Conservation (phyloP, 345 rosid genomes). For the Combretum micranthum region DNA sequence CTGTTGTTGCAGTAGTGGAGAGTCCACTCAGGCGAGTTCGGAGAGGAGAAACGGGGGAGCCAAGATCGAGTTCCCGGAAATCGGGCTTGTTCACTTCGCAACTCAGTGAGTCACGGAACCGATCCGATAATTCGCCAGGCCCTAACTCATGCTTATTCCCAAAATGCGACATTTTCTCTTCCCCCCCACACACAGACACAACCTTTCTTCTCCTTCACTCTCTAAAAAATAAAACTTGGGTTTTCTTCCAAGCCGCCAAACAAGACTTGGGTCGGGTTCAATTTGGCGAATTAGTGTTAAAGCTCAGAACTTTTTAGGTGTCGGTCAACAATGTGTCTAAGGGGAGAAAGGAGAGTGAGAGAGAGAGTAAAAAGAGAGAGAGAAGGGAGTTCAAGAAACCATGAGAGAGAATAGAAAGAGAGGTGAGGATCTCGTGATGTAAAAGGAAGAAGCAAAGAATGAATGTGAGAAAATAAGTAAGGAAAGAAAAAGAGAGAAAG, state of each 20-base stretch:
- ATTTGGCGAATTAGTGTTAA: too few species aligned
- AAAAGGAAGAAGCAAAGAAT: constrained; percentile 16
- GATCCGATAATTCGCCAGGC: constrained; percentile 32
- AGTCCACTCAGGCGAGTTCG: constrained; percentile 37
- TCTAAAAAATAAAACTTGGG: not conserved
- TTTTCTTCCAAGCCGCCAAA: not conserved
- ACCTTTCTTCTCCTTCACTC: constrained; percentile 2
- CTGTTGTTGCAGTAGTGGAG: constrained; percentile 9
- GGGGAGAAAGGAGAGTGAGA: constrained; percentile 8
- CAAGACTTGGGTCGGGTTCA: too few species aligned
- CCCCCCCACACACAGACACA: too few species aligned
- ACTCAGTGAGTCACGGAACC: constrained; percentile 41
- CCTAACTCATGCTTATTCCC: constrained; percentile 35
- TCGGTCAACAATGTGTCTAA: constrained; percentile 31
- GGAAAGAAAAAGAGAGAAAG: constrained; percentile 2
- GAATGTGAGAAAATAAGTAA: constrained; percentile 8
- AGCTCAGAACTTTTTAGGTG: too few species aligned
- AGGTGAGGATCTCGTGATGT: constrained; percentile 20
- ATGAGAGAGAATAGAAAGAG: not conserved
- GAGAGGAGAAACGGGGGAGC: constrained; percentile 89
- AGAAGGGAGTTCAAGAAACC: too few species aligned
- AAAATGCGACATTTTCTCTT: constrained; percentile 53
- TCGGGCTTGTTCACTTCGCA: constrained; percentile 71
- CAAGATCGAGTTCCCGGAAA: constrained; percentile 68
- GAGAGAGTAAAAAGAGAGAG: not conserved